A percentile compares a stretch with the other conserved stretches of the same genome.
Evolutionary conservation across 148 eudicot genomes (phyloP).

Genomic region (Cornus suecica): DNA sequence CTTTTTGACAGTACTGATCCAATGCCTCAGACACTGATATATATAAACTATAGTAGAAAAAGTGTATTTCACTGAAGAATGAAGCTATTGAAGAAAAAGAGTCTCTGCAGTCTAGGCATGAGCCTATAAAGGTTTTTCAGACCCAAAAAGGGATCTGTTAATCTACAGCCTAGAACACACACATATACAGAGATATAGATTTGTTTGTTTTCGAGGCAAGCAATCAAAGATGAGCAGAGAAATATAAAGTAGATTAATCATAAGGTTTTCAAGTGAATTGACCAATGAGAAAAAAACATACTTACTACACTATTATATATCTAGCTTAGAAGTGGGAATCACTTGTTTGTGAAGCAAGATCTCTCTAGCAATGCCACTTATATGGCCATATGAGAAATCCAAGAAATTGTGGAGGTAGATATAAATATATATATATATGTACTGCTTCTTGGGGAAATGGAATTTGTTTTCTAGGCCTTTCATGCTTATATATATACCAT

Average conservation of each 20-base stretch:
- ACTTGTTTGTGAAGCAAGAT: constrained; percentile 59
- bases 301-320: not conserved
- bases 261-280: constrained; percentile 35
- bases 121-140: constrained; percentile 14
- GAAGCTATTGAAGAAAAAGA: constrained; percentile 1
- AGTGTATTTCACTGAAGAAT: constrained; percentile 19
- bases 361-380: constrained; percentile 13
- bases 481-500: not conserved
- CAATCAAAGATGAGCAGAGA: not conserved
- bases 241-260: not conserved
- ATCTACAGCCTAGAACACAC: not conserved
- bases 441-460: constrained; percentile 35
- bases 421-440: no score
- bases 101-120: constrained; percentile 21
- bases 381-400: constrained; percentile 25
- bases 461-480: constrained; percentile 12
- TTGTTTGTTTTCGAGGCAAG: not conserved
- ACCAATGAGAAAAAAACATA: constrained; percentile 19
- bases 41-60: not conserved
- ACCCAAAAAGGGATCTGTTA: constrained; percentile 7
- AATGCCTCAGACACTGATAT: constrained; percentile 18
- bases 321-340: constrained; percentile 23
- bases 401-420: constrained; percentile 17
- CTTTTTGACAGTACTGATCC: constrained; percentile 11
- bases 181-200: not conserved